Evolutionary conservation across 2,329 filamentous ascomycete species (phyloP), one percentile per base, ranked within the genome.

Genomic region (Epichloe bromicola): DNA sequence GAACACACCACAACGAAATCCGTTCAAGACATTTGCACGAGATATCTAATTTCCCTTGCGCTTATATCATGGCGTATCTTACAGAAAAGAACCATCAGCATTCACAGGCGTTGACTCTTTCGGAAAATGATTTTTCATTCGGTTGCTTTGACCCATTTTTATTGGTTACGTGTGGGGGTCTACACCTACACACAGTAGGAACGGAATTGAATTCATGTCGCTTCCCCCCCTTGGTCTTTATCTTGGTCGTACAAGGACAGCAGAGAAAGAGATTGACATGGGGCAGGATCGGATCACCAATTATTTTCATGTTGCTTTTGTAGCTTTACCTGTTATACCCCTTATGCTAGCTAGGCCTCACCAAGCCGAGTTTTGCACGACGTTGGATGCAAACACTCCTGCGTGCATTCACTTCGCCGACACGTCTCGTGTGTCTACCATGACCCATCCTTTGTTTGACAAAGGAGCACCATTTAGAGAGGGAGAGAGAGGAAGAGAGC

Each of bases 41-140:
- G 15, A 44, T 33, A 1, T 26, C 14, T 38, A 23, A 46, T 43
- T 46, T 38, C n/a, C n/a, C 37, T 36, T 53, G 40, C 17, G 19
- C 40, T 6, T 8, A 34, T 33, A 39, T 33, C 17, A 17, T 34
- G 30, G 15, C 20, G 7, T 45, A 17, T 38, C 36, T 26, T 15
- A 10, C 14, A 41, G 37, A 42, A 50, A 39, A 37, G 19, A 30
- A 33, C 11, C 8, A 36, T 41, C 5, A 39, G 50, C 47, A 54
- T 54, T 42, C 50, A 50, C 50, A 47, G 50, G 50, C 46, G 53
- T 54, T 52, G 30, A 19, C 36, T 19, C 19, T 42, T 49, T 46
- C n/a, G 36, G 8, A 30, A 37, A 39, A 34, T 4, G 4, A 4
- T 15, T 17, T 6, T n/a, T 34, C 15, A 44, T 26, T 26, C 12